These are phyloP conservation scores for Trichophyton rubrum DNA, from an alignment of 2,329 filamentous ascomycete species.

Conservation along the genomic window DNA sequence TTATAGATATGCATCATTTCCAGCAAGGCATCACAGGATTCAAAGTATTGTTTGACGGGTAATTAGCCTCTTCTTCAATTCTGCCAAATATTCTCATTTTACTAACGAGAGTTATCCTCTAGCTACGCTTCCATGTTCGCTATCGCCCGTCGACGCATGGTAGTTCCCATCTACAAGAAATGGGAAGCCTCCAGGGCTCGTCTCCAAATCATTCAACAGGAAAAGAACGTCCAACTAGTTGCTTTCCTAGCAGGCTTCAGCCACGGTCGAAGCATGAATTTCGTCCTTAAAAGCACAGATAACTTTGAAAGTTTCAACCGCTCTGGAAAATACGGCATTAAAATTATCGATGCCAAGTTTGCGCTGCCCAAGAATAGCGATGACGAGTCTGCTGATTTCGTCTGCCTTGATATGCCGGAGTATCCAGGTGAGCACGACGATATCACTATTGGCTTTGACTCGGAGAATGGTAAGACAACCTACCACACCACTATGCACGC, in stretches of 20 bases:
- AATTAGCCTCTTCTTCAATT: slow-evolving; percentile 13
- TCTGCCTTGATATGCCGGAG: slow-evolving; percentile 76
- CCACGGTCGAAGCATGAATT: slow-evolving; percentile 80
- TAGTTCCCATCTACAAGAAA: slow-evolving; percentile 87
- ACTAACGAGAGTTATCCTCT: neutral
- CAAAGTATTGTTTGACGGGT: slow-evolving; percentile 57
- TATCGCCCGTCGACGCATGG: slow-evolving; percentile 74
- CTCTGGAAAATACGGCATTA: slow-evolving; percentile 57
- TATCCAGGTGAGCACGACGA: slow-evolving; percentile 89
- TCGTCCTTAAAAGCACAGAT: slow-evolving; percentile 72
- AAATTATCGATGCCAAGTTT: slow-evolving; percentile 83
- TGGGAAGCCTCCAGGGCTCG: slow-evolving; percentile 75
- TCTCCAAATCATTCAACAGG: slow-evolving; percentile 65
- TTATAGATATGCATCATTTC: slow-evolving; percentile 60
- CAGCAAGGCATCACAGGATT: slow-evolving; percentile 70
- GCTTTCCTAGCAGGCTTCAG: slow-evolving; percentile 82
- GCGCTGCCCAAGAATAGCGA: slow-evolving; percentile 53
- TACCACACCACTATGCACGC: neutral
- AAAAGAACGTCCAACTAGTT: slow-evolving; percentile 62
- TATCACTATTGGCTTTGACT: slow-evolving; percentile 74
- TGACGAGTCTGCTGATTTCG: slow-evolving; percentile 52
- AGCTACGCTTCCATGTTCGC: slow-evolving; percentile 59
- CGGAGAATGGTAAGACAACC: slow-evolving; percentile 52
- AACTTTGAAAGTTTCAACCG: slow-evolving; percentile 57
- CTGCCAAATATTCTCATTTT: neutral